These are phyloP conservation scores for Solanum sparsipilum DNA, from an alignment of 257 asterid genomes.

Conservation along the genomic window DNA sequence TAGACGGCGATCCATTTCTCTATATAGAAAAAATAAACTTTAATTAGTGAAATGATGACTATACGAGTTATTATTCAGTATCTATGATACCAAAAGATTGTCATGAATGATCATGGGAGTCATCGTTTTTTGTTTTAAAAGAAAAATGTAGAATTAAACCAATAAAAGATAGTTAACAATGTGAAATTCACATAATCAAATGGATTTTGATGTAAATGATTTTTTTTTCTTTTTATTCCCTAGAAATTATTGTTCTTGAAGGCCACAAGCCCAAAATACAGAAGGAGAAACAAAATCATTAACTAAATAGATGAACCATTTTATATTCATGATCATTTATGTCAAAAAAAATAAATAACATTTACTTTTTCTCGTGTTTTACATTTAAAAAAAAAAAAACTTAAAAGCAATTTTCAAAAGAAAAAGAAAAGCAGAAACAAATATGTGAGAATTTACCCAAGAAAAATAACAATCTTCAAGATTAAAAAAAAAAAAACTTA, in stretches of 20 bases:
- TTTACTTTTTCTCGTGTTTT: not conserved
- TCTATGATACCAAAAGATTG: not conserved
- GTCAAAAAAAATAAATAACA: not conserved
- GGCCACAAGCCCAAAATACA: not conserved
- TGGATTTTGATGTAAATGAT: not conserved
- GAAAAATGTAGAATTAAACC: not conserved
- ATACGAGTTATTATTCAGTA: not conserved
- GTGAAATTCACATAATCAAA: not conserved
- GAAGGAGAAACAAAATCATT: not conserved
- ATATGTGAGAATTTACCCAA: not conserved
- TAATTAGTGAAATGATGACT: not conserved
- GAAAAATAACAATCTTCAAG: not conserved
- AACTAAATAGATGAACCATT: not conserved
- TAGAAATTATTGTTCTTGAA: not conserved
- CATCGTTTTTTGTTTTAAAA: not conserved
- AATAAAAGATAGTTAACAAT: not conserved
- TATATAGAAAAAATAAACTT: not conserved
- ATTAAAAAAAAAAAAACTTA: not conserved
- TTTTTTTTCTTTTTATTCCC: not conserved
- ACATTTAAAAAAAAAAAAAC: not conserved
- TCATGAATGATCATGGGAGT: not conserved
- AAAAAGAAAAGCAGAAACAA: not conserved
- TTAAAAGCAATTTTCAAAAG: not conserved
- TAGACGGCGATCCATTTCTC: constrained; percentile 14
- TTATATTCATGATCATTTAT: not conserved